phyloP scores from a whole-genome alignment of 106 monocot species.

The Amphibolis antarctica region DNA sequence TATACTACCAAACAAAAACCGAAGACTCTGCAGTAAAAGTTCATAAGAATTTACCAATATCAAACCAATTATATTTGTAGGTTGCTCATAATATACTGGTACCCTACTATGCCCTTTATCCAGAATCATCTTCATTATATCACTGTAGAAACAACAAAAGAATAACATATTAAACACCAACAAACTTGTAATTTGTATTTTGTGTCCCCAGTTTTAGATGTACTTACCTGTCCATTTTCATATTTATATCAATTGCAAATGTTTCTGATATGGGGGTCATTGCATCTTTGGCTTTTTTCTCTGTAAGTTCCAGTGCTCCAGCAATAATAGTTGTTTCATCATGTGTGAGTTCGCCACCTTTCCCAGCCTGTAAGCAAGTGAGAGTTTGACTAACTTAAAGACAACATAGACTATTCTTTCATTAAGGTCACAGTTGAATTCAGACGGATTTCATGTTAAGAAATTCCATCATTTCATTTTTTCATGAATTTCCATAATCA shows the following conservation, averaged over 20 bases:
- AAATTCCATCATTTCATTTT: too few species aligned
- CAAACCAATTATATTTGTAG: slow-evolving; percentile 88
- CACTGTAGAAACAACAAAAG: slow-evolving; percentile 23
- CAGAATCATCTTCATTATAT: slow-evolving; percentile 65
- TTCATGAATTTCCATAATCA: too few species aligned
- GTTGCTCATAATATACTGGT: slow-evolving; percentile 79
- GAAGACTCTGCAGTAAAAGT: background rate
- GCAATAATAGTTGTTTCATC: slow-evolving; percentile 99
- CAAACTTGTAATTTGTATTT: background rate
- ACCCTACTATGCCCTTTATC: slow-evolving; percentile 94
- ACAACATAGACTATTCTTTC: too few species aligned
- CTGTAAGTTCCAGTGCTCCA: slow-evolving; percentile 84
- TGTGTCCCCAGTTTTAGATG: background rate
- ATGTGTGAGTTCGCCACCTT: slow-evolving; percentile 97
- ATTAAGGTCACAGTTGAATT: too few species aligned
- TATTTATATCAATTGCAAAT: slow-evolving; percentile 88
- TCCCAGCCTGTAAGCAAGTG: slow-evolving; percentile 67
- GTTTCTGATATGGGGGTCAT: slow-evolving; percentile 86
- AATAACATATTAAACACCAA: background rate
- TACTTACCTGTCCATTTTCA: slow-evolving; percentile 57
- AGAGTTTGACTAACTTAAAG: background rate
- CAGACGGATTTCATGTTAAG: too few species aligned
- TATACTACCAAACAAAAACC: background rate
- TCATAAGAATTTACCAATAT: slow-evolving; percentile 45
- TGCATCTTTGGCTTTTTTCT: slow-evolving; percentile 72